These are phyloP conservation scores for Prunus persica DNA, from an alignment of 306 rosid genomes.

Conservation along the genomic window Prunus_persica_NCBIv2 NC_034015.1:131501-132000, in stretches of 20 bases:
- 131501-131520: constrained; percentile 75
- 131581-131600: constrained; percentile 46
- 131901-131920: constrained; percentile 82
- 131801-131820: constrained; percentile 72
- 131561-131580: constrained; percentile 48
- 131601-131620: constrained; percentile 66
- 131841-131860: constrained; percentile 55
- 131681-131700: constrained; percentile 53
- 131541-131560: constrained; percentile 47
- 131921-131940: constrained; percentile 77
- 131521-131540: constrained; percentile 76
- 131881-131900: constrained; percentile 70
- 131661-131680: constrained; percentile 47
- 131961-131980: constrained; percentile 74
- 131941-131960: constrained; percentile 82
- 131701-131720: constrained; percentile 48
- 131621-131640: constrained; percentile 72
- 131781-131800: constrained; percentile 58
- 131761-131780: constrained; percentile 59
- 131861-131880: constrained; percentile 66
- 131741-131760: constrained; percentile 49
- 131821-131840: constrained; percentile 60
- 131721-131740: constrained; percentile 44
- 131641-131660: constrained; percentile 50
- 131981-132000: constrained; percentile 76